These are phyloP conservation scores for Populus hybrid DNA, from an alignment of 441 rosid species.

Conservation along the genomic window DNA sequence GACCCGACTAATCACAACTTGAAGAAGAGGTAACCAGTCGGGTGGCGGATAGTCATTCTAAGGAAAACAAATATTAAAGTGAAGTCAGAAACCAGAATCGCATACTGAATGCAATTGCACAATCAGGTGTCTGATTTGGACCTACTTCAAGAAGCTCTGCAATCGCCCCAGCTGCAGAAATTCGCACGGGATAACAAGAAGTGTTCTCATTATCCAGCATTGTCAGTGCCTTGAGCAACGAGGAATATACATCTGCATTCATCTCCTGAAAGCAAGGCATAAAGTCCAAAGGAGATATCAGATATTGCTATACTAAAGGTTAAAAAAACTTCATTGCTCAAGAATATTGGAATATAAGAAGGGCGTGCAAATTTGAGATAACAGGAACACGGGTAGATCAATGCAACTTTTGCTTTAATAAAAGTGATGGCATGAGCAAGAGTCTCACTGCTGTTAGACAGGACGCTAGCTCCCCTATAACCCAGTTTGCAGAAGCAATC, in stretches of 20 bases:
- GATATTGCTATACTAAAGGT: conserved; percentile 13
- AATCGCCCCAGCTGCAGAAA: conserved; percentile 81
- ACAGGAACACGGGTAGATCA: conserved; percentile 2
- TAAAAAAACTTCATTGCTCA: background rate
- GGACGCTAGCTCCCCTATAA: conserved; percentile 77
- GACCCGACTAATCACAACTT: conserved; percentile 63
- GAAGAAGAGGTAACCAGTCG: conserved; percentile 80
- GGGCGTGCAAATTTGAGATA: conserved; percentile 6
- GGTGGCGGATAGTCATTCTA: conserved; percentile 84
- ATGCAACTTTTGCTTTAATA: conserved; percentile 7
- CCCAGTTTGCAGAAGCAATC: conserved; percentile 88
- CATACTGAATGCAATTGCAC: conserved; percentile 9
- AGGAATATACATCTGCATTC: conserved; percentile 63
- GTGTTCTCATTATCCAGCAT: conserved; percentile 49
- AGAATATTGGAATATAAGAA: conserved; percentile 17
- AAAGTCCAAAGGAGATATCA: conserved; percentile 14
- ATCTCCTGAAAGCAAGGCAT: conserved; percentile 55
- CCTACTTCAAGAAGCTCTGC: conserved; percentile 69
- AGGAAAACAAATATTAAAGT: conserved; percentile 20
- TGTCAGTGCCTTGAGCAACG: conserved; percentile 70
- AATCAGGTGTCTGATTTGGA: conserved; percentile 12
- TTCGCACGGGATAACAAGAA: conserved; percentile 78
- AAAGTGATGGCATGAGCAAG: conserved; percentile 18
- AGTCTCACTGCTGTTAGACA: conserved; percentile 73
- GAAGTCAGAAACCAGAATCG: conserved; percentile 18